A percentile compares a stretch with the other conserved stretches of the same genome.
These are phyloP conservation scores for Myochromella boudieri DNA, from an alignment of 768 basidiomycete species.

Conservation along the genomic window DNA sequence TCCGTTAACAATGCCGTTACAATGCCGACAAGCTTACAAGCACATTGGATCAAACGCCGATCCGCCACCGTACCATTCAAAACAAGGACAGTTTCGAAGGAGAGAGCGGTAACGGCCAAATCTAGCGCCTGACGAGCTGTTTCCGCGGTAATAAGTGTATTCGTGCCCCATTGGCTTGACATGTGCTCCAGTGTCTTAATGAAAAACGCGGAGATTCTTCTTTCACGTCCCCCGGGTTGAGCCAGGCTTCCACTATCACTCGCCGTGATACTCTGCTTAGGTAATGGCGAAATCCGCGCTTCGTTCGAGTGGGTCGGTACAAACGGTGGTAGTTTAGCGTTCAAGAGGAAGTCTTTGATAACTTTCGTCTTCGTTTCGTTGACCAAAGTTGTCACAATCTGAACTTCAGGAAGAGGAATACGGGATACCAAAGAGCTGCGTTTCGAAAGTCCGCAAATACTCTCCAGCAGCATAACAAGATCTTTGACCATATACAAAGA, in stretches of 20 bases:
- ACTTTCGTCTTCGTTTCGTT: conserved; percentile 56
- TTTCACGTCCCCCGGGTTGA: conserved; percentile 58
- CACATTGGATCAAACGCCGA: conserved; percentile 59
- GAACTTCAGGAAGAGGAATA: conserved; percentile 68
- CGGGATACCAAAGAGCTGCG: conserved; percentile 44
- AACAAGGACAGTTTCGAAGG: conserved; percentile 66
- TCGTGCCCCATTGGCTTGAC: conserved; percentile 45
- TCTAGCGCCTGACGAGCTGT: conserved; percentile 69
- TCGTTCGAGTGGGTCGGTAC: background rate
- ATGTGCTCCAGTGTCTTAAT: conserved; percentile 60
- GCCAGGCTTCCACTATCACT: conserved; percentile 31
- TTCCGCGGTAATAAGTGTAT: conserved; percentile 52
- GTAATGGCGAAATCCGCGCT: conserved; percentile 1
- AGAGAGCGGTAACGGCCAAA: conserved; percentile 60
- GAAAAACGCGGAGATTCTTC: conserved; percentile 61
- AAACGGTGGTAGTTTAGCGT: conserved; percentile 58
- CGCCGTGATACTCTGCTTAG: conserved; percentile 1
- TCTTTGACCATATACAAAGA: conserved; percentile 59
- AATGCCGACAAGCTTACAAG: conserved; percentile 47
- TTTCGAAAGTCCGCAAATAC: conserved; percentile 56
- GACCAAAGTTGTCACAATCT: conserved; percentile 58
- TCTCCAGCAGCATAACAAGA: conserved; percentile 60
- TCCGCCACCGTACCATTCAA: conserved; percentile 66
- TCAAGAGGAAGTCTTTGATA: conserved; percentile 71
- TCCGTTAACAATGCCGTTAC: conserved; percentile 39